Base-by-base conservation (phyloP, 306 rosid species). In the Castanea crenata region DNA sequence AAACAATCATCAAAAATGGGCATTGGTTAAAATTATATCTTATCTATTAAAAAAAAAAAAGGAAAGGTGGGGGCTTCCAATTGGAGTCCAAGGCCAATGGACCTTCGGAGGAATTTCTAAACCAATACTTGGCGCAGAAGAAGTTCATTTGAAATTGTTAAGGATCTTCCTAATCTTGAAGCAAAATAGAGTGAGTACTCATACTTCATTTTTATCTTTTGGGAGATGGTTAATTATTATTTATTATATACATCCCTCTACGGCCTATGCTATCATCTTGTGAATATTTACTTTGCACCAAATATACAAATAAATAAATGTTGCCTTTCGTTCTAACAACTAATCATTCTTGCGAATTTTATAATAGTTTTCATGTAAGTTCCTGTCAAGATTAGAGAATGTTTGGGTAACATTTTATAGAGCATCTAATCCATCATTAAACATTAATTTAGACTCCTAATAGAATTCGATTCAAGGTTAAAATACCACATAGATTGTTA, bases 401-500 rank as follows among this genome's bases (percentile, higher is more conserved):
- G 11, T 6, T 63, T 63, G 54, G 15, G 54, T 10, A 3, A 12
- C 54, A 49, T 63, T 63, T 20, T 63, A 63, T 58, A 21, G 21
- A 21, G 0, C 16, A 11, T 27, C 18, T 58, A 27, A 27, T 27
- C 54, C 16, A 49, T 49, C 12, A 7, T 6, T 62, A 2, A 62
- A 8, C 38, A 27, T 7, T 19, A 49, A 67, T 32, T 67, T 14
- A 31, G 38, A 41, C 25, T 32, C 32, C 71, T 10, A 19, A 52
- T 29, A 6, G 23, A 57, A 69, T 21, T 61, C 72, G 64, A 65
- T 27, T 29, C 34, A 68, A 55, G 54, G 57, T 76, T 86, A 74
- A 69, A 86, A 77, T 77, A 80, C 27, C 21, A 74, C 57, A 38
- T 78, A 72, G 78, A 83, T 59, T 64, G 52, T 51, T 6, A 67